Conservation (phyloP, 352 stramenopile genomes). For the Globisporangium paddicum region DNA sequence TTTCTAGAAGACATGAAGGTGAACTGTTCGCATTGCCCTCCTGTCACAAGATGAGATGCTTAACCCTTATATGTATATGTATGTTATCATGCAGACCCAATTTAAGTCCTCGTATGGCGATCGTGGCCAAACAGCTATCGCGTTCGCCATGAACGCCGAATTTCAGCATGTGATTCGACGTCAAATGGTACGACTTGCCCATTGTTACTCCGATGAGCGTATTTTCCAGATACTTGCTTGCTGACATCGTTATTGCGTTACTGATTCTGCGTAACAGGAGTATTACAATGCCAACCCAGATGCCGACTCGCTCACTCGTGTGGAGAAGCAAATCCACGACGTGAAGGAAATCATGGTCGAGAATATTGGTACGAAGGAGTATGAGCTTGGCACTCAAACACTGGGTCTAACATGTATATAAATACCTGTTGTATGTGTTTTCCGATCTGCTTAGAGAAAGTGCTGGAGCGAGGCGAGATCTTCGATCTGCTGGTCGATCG, state of each 20-base stretch:
- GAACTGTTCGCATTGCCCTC: not conserved
- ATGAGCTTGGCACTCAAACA: not conserved
- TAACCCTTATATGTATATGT: not conserved
- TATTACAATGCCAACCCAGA: conserved; percentile 88
- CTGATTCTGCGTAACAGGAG: conserved; percentile 35
- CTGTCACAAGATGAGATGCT: not conserved
- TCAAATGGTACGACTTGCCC: conserved; percentile 79
- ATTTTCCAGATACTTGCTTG: no score
- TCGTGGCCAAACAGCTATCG: conserved; percentile 88
- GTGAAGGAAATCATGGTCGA: conserved; percentile 99
- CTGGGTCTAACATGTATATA: not conserved
- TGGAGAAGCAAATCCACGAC: conserved; percentile 96
- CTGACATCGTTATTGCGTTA: not conserved
- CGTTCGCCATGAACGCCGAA: conserved; percentile 97
- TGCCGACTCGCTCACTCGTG: conserved; percentile 88
- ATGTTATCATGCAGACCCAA: conserved; percentile 24
- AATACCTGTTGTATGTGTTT: not conserved
- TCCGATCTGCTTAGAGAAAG: conserved; percentile 79
- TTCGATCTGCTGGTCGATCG: conserved; percentile 94
- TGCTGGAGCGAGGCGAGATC: conserved; percentile 98
- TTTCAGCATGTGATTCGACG: conserved; percentile 94
- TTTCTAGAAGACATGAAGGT: conserved; percentile 98
- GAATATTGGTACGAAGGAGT: conserved; percentile 88
- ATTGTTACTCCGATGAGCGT: no score
- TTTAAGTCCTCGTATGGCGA: conserved; percentile 86